Conservation (phyloP, 1,139 yeast species). For the Hemisphaericaspora lyxosophila region DNA sequence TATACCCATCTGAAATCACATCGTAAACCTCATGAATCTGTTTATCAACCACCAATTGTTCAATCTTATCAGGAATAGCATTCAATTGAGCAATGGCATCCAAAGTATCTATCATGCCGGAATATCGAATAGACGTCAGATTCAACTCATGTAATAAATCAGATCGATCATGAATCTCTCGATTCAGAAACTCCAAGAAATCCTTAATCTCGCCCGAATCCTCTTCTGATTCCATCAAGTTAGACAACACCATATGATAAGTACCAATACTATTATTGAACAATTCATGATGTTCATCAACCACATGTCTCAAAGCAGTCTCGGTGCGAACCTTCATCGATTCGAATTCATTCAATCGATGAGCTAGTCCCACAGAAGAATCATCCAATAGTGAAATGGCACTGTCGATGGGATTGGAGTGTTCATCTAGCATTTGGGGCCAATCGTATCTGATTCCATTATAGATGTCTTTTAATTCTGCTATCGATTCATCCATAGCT, state of each 20-base stretch:
- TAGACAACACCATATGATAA: constrained; percentile 59
- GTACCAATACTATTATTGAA: constrained; percentile 83
- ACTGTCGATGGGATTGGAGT: constrained; percentile 77
- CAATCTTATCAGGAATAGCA: constrained; percentile 61
- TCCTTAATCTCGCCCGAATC: constrained; percentile 52
- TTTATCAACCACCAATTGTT: constrained; percentile 62
- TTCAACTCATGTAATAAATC: constrained; percentile 65
- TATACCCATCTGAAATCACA: constrained; percentile 56
- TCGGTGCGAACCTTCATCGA: constrained; percentile 56
- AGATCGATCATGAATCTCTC: constrained; percentile 53
- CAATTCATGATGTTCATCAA: constrained; percentile 79
- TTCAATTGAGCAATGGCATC: constrained; percentile 67
- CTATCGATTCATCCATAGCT: constrained; percentile 28
- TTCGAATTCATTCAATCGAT: constrained; percentile 59
- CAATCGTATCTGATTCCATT: constrained; percentile 44
- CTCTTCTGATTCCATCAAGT: constrained; percentile 57
- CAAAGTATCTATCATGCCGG: constrained; percentile 69
- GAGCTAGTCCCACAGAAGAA: constrained; percentile 86
- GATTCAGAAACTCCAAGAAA: constrained; percentile 51
- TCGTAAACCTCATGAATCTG: constrained; percentile 70
- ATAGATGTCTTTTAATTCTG: constrained; percentile 38
- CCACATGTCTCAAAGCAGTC: constrained; percentile 62
- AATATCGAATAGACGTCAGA: constrained; percentile 58
- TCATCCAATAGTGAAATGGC: constrained; percentile 81
- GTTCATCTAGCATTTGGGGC: constrained; percentile 38